Percentiles rank a stretch among this genome's conserved stretches.
These are phyloP conservation scores for Candida succiphila DNA, from an alignment of 805 yeast species.

Conservation along the genomic window DNA sequence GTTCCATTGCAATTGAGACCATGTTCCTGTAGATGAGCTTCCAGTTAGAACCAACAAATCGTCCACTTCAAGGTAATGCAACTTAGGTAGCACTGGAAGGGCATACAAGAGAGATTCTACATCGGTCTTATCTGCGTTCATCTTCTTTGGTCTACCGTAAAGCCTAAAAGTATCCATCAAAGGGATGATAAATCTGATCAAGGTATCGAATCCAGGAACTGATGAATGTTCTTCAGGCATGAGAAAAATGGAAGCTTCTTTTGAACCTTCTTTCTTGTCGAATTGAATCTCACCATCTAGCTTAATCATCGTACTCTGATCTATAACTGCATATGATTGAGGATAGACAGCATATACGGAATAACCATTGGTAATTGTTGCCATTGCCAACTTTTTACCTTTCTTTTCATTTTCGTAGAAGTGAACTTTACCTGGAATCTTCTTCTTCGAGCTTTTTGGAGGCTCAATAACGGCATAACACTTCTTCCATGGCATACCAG, in stretches of 20 bases:
- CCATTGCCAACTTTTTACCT: constrained; percentile 67
- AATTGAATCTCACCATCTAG: constrained; percentile 73
- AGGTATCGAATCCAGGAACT: constrained; percentile 75
- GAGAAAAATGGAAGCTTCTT: constrained; percentile 56
- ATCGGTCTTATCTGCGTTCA: constrained; percentile 66
- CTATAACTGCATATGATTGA: constrained; percentile 69
- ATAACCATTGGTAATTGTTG: constrained; percentile 58
- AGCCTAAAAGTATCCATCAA: constrained; percentile 65
- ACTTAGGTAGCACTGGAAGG: constrained; percentile 72
- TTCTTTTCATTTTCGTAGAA: constrained; percentile 78
- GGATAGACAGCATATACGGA: constrained; percentile 91
- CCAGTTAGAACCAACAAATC: constrained; percentile 31
- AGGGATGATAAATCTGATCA: constrained; percentile 71
- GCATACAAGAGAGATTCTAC: constrained; percentile 63
- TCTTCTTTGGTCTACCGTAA: constrained; percentile 73
- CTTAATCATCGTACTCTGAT: constrained; percentile 81
- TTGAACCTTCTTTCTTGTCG: constrained; percentile 37
- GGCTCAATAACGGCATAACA: constrained; percentile 88
- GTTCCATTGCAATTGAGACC: constrained; percentile 24
- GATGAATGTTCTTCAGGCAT: constrained; percentile 84
- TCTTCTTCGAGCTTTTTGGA: constrained; percentile 33
- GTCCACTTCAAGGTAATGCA: constrained; percentile 58
- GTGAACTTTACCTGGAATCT: constrained; percentile 56
- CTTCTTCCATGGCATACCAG: constrained; percentile 97
- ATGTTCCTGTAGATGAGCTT: constrained; percentile 20